These are phyloP conservation scores for Collybia sordida DNA, from an alignment of 768 basidiomycete species.

Conservation along the genomic window DNA sequence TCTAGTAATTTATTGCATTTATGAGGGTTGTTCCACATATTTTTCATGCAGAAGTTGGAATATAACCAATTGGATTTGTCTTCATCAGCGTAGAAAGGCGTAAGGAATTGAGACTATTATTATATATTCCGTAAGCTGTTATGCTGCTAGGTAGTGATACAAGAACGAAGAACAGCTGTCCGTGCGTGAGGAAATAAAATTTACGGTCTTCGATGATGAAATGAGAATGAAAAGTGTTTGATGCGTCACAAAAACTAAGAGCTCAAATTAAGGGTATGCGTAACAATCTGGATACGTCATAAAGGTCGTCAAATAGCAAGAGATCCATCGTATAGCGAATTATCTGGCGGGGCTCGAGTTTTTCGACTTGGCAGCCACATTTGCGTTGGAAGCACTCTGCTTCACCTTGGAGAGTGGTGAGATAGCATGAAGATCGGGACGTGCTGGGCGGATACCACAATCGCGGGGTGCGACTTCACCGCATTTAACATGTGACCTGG, in stretches of 20 bases:
- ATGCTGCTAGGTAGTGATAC: neutral
- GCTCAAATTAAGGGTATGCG: neutral
- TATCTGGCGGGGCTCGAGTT: slow-evolving; percentile 20
- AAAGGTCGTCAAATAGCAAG: neutral
- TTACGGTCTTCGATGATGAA: neutral
- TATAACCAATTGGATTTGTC: neutral
- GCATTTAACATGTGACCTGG: slow-evolving; percentile 83
- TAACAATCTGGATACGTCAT: neutral
- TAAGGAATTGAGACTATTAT: neutral
- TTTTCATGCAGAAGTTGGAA: neutral
- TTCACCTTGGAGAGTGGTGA: slow-evolving; percentile 41
- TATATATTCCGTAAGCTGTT: neutral
- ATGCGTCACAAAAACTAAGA: neutral
- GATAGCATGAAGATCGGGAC: slow-evolving; percentile 26
- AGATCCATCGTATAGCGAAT: neutral
- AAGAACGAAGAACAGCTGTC: neutral
- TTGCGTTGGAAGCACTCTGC: slow-evolving; percentile 32
- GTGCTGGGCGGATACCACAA: slow-evolving; percentile 59
- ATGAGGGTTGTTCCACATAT: neutral
- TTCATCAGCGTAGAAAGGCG: neutral
- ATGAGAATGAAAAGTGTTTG: slow-evolving; percentile 1
- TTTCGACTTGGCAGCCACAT: slow-evolving; percentile 27
- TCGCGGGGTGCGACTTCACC: slow-evolving; percentile 80
- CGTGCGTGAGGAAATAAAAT: neutral
- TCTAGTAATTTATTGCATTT: neutral